Percentiles rank a stretch among this genome's conserved stretches.
phyloP scores from a whole-genome alignment of 768 basidiomycete genomes.

The Tricholoma sp. region DNA sequence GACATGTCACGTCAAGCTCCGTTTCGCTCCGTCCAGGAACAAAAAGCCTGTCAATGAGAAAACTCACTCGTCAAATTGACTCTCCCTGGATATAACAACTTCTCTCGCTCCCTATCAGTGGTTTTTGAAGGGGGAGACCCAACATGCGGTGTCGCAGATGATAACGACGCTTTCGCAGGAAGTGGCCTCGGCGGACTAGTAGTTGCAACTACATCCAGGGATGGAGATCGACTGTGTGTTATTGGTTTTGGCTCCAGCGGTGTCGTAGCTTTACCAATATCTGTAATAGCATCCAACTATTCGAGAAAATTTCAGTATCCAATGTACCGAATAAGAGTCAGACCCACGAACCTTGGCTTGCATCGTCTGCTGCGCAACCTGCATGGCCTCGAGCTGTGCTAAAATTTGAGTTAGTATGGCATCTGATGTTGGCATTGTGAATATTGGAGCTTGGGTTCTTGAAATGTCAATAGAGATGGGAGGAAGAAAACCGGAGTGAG shows the following conservation, averaged over 20 bases:
- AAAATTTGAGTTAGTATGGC: slow-evolving; percentile 70
- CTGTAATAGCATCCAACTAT: slow-evolving; percentile 49
- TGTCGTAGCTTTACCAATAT: slow-evolving; percentile 11
- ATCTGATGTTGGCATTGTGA: slow-evolving; percentile 41
- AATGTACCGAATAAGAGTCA: slow-evolving; percentile 2
- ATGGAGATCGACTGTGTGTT: slow-evolving; percentile 20
- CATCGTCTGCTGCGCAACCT: slow-evolving; percentile 69
- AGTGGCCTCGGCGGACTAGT: slow-evolving; percentile 1
- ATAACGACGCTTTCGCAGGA: slow-evolving; percentile 17
- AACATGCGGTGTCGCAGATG: slow-evolving; percentile 22
- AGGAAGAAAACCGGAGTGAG: neutral
- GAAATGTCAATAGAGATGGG: neutral
- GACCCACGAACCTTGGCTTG: slow-evolving; percentile 65
- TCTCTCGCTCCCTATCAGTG: slow-evolving; percentile 66
- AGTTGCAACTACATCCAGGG: slow-evolving; percentile 3
- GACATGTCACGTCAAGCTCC: neutral
- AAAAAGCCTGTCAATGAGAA: neutral
- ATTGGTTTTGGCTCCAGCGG: slow-evolving; percentile 27
- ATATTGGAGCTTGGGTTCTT: neutral
- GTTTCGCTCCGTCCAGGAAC: neutral
- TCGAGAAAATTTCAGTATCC: neutral
- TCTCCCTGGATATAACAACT: slow-evolving; percentile 71
- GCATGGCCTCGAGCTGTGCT: slow-evolving; percentile 62
- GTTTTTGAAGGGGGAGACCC: slow-evolving; percentile 15
- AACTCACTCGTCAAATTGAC: slow-evolving; percentile 79